phyloP scores from a whole-genome alignment of 768 basidiomycete genomes.

The Mycena floridula region DNA sequence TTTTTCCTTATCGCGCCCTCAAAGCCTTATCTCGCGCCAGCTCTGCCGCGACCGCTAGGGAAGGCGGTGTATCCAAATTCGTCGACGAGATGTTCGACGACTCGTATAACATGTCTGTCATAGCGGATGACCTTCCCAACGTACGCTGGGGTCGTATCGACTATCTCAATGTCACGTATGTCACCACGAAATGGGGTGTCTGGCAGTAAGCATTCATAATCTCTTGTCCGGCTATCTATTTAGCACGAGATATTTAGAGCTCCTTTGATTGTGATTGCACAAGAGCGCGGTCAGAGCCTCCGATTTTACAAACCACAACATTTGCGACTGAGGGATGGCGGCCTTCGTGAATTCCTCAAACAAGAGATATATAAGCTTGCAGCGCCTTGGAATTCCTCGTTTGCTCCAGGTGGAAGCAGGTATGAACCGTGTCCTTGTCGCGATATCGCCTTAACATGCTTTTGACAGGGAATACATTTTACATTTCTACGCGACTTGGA shows the following conservation, averaged over 20 bases:
- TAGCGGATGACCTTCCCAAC: slow-evolving; percentile 57
- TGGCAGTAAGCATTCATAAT: slow-evolving; percentile 83
- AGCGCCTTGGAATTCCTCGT: slow-evolving; percentile 64
- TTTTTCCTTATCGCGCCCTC: not conserved
- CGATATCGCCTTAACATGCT: slow-evolving; percentile 1
- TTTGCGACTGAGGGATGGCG: slow-evolving; percentile 52
- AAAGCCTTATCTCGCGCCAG: slow-evolving; percentile 28
- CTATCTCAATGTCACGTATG: slow-evolving; percentile 74
- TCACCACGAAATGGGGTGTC: slow-evolving; percentile 82
- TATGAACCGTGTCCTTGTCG: slow-evolving; percentile 17
- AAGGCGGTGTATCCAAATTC: slow-evolving; percentile 61
- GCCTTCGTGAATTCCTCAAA: slow-evolving; percentile 60
- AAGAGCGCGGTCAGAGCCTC: slow-evolving; percentile 69
- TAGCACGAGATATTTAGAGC: slow-evolving; percentile 59
- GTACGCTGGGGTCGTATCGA: slow-evolving; percentile 84
- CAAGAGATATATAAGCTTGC: slow-evolving; percentile 56
- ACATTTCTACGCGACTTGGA: slow-evolving; percentile 45
- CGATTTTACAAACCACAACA: slow-evolving; percentile 71
- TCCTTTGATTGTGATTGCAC: slow-evolving; percentile 65
- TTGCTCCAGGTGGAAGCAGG: slow-evolving; percentile 75
- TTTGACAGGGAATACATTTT: slow-evolving; percentile 58
- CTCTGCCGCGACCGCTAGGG: slow-evolving; percentile 49
- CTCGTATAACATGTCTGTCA: slow-evolving; percentile 57
- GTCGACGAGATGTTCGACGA: slow-evolving; percentile 72
- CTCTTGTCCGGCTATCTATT: slow-evolving; percentile 2